Evolutionary conservation across 805 yeast species (phyloP), one percentile per base, ranked within the genome.

Genomic region (Barnettozyma salicaria): DNA sequence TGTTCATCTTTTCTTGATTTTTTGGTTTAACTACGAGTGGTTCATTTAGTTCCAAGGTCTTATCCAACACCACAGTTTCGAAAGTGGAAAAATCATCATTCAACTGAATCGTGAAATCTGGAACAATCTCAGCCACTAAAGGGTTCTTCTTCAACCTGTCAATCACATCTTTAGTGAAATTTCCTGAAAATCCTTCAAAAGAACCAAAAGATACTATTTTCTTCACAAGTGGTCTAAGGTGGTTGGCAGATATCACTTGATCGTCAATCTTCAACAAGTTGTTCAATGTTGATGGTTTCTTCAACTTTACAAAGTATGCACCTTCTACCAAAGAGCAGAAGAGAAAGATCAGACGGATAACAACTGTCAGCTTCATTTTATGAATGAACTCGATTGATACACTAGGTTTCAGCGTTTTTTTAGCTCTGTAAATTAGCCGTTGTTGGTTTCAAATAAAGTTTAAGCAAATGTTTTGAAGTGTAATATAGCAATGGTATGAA

Each of bases 121-220:
- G 81, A 0, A 82, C 76, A 4, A 87, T 65, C 26, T 77, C 82
- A 4, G 76, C 76, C 24, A 87, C 78, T 52, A 77, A 57, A 2
- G 86, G 87, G 51, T 78, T 79, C 16, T 55, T 58, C 28, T 64
- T 64, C 41, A 80, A 66, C 47, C 70, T 63, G 7, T 65, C 67
- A 25, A 74, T 48, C 1, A 70, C 62, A 9, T 64, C 73, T 19
- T 59, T 55, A 9, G 78, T 63, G 53, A 80, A 74, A 37, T 68
- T 69, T 1, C 88, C 87, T 0, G 80, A 68, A 43, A 87, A 74
- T 0, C 83, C 94, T 45, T 72, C 75, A 52, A 84, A 81, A 17
- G 67, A 68, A 1, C 94, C 94, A 50, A 86, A 76, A 0, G 82
- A 68, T 46, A 76, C 76, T 10, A 72, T 63, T 38, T 70, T 67